Base-by-base conservation (phyloP, 129 eudicot genomes). In the Pittosporum tobira region DNA sequence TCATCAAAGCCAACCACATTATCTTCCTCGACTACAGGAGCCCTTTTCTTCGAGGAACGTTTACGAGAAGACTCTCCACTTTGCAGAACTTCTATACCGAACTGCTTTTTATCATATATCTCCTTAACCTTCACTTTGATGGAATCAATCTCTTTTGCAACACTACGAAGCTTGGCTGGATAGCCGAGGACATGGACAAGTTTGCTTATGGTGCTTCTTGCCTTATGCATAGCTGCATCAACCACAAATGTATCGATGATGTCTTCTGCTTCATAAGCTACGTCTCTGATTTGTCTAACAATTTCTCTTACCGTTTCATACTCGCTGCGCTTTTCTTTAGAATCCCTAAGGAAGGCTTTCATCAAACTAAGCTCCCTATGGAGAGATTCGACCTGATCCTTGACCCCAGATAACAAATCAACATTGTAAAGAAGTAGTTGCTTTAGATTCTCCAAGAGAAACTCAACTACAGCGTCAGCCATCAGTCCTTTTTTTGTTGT, bases 271-370 rank as follows among this genome's bases (percentile, higher is more conserved):
- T 81, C 80, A 48, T 69, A 81, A 23, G 80, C 73, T 16, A 81
- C 80, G 23, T 72, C 77, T 53, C 79, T 70, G 24, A 81, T 76
- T 45, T 76, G 83, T 36, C 82, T 66, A 19, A 81, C 87, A 8
- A 81, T 44, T 24, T 76, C 87, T 27, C 79, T 48, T 15, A 76
- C 80, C 2, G 57, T 62, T 70, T 81, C 77, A 46, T 70, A 74
- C 59, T 81, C 79, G 34, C 63, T 67, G 11, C 81, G 74, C 62
- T 77, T 81, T 68, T 77, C 84, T 65, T 67, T 67, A 0, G 81
- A 71, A 71, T 82, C 89, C 65, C 70, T 78, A 15, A 82, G 73
- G 55, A 82, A 82, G 14, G 89, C 82, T 64, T 75, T 78, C 79
- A 82, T 64, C 36, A 78, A 57, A 47, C 78, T 62, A 19, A 77